These are phyloP conservation scores for Agrocybe chaxingu DNA, from an alignment of 768 basidiomycete species.

Conservation along the genomic window DNA sequence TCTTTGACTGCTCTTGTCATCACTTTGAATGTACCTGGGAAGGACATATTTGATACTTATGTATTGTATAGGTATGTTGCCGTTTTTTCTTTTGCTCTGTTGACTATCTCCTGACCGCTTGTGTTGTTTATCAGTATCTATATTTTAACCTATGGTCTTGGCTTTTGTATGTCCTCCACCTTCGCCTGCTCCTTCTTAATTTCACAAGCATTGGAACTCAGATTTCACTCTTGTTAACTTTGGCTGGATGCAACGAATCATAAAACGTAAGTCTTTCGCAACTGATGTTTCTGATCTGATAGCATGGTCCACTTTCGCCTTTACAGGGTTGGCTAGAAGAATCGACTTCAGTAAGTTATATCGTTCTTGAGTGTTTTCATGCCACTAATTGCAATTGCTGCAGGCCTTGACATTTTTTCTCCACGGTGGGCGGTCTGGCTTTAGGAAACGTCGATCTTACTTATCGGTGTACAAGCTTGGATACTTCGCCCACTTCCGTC, in stretches of 20 bases:
- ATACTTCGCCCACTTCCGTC: conserved; percentile 50
- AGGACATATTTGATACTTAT: conserved; percentile 54
- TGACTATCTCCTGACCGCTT: neutral
- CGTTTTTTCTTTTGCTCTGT: neutral
- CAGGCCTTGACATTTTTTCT: conserved; percentile 80
- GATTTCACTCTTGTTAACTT: conserved; percentile 66
- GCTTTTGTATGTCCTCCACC: conserved; percentile 44
- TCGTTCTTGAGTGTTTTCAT: neutral
- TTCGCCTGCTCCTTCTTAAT: neutral
- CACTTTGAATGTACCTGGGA: conserved; percentile 54
- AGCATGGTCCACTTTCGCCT: neutral
- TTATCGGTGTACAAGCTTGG: conserved; percentile 37
- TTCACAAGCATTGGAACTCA: conserved; percentile 21
- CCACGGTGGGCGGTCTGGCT: conserved; percentile 45
- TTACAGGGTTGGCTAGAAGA: conserved; percentile 53
- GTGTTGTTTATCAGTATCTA: conserved; percentile 31
- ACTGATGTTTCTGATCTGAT: neutral
- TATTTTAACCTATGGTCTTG: conserved; percentile 63
- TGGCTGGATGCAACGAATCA: conserved; percentile 43
- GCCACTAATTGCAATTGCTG: neutral
- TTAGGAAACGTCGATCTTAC: neutral
- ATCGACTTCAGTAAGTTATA: conserved; percentile 68
- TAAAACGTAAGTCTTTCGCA: conserved; percentile 51
- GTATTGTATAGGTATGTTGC: conserved; percentile 60
- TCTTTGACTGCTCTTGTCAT: conserved; percentile 62